These are phyloP conservation scores for Dentipellis fragilis DNA, from an alignment of 768 basidiomycete species.

Conservation along the genomic window DNA sequence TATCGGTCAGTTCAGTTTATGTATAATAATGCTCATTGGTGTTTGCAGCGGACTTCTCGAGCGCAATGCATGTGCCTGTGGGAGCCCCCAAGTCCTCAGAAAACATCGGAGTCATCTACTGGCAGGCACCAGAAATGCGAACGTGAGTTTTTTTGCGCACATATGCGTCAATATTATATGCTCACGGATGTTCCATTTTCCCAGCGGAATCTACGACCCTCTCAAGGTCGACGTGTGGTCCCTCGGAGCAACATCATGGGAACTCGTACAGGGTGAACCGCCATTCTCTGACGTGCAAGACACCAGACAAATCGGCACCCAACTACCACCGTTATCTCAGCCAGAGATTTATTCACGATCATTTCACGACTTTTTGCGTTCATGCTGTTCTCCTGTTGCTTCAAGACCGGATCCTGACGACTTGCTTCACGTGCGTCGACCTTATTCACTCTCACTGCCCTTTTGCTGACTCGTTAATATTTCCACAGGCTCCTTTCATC, in stretches of 20 bases:
- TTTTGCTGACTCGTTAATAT: neutral
- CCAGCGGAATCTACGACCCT: constrained; percentile 13
- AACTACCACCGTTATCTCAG: constrained; percentile 10
- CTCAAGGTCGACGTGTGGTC: constrained; percentile 15
- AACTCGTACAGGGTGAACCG: constrained; percentile 10
- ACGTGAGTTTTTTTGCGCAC: constrained; percentile 31
- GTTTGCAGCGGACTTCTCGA: constrained; percentile 63
- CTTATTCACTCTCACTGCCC: neutral
- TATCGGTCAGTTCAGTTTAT: constrained; percentile 5
- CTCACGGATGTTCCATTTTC: neutral
- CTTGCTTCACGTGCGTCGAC: constrained; percentile 10
- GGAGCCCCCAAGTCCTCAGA: constrained; percentile 44
- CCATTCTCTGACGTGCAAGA: constrained; percentile 13
- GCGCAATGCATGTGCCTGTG: constrained; percentile 50
- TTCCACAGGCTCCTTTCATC: constrained; percentile 7
- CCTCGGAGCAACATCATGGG: constrained; percentile 14
- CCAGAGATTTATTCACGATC: constrained; percentile 11
- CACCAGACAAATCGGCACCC: constrained; percentile 4
- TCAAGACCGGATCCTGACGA: constrained; percentile 14
- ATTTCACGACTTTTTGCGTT: constrained; percentile 15
- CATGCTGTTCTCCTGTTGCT: constrained; percentile 12
- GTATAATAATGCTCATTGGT: neutral
- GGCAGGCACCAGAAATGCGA: constrained; percentile 82
- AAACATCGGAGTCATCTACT: constrained; percentile 63
- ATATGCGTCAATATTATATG: neutral